Evolutionary conservation across 2,329 filamentous ascomycete species (phyloP).

Genomic region (Colletotrichum shisoi): DNA sequence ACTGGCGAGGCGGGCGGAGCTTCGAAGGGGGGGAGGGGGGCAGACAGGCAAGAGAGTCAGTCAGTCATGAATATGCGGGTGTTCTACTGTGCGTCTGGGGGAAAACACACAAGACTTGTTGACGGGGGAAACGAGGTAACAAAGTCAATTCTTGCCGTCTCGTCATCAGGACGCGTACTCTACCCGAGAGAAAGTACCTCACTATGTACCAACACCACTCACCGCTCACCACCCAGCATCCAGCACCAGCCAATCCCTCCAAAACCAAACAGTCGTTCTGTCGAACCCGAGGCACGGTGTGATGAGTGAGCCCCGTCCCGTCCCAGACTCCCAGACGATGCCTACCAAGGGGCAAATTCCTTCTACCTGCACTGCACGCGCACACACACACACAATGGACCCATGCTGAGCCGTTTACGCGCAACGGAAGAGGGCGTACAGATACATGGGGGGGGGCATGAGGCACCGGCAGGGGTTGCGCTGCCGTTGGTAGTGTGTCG

Average conservation of each 20-base stretch:
- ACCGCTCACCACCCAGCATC: background rate
- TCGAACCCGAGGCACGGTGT: slow-evolving; percentile 5
- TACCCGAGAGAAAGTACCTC: slow-evolving; percentile 1
- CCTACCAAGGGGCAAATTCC: background rate
- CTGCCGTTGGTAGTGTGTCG: slow-evolving; percentile 35
- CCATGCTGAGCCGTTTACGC: slow-evolving; percentile 15
- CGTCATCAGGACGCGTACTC: slow-evolving; percentile 15
- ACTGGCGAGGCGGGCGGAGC: background rate
- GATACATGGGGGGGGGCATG: slow-evolving; percentile 13
- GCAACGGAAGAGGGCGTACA: slow-evolving; percentile 13
- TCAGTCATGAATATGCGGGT: background rate
- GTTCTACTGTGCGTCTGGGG: background rate
- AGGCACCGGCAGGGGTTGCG: slow-evolving; percentile 25
- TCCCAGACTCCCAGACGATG: slow-evolving; percentile 12
- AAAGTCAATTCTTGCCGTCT: slow-evolving; percentile 21
- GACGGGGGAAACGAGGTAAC: slow-evolving; percentile 19
- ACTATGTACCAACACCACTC: background rate
- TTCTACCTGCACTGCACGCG: background rate
- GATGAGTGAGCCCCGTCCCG: slow-evolving; percentile 18
- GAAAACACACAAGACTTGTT: background rate
- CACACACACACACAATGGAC: slow-evolving; percentile 13
- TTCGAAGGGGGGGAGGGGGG: background rate
- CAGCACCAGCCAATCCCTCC: background rate
- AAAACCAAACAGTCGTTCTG: background rate
- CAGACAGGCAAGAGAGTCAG: slow-evolving; percentile 8